A percentile compares a stretch with the other conserved stretches of the same genome.
Evolutionary conservation across 2,329 filamentous ascomycete species (phyloP).

Genomic region (Phoma sp.): DNA sequence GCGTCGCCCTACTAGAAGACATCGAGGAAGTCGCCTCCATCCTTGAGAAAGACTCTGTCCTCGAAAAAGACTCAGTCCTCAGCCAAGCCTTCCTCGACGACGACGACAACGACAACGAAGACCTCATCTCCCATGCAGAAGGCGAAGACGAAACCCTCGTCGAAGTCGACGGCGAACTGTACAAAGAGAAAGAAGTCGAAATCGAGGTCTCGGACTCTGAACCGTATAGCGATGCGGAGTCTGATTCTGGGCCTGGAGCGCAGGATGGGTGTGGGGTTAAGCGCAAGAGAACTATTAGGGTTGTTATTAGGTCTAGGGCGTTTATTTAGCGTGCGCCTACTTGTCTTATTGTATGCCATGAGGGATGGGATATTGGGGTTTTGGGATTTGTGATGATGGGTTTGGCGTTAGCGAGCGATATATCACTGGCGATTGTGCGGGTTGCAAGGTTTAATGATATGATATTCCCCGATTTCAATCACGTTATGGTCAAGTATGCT

Average conservation of each 20-base stretch:
- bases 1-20: constrained; percentile 8
- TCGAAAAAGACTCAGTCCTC: constrained; percentile 22
- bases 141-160: constrained; percentile 19
- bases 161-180: constrained; percentile 17
- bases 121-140: too few relatives aligned
- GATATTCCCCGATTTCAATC: too few relatives aligned
- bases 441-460: too few relatives aligned
- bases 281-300: constrained; percentile 40
- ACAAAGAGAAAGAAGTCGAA: constrained; percentile 26
- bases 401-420: too few relatives aligned
- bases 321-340: too few relatives aligned
- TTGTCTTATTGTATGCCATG: too few relatives aligned
- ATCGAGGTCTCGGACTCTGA: constrained; percentile 33
- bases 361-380: too few relatives aligned
- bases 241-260: constrained; percentile 20
- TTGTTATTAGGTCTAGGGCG: constrained; percentile 46
- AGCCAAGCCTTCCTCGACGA: constrained; percentile 24
- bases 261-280: constrained; percentile 29
- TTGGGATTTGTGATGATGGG: too few relatives aligned
- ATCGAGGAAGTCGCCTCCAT: constrained; percentile 14
- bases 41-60: constrained; percentile 21
- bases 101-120: background rate
- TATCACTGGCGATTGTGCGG: too few relatives aligned
- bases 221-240: constrained; percentile 23
- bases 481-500: too few relatives aligned